A percentile compares a stretch with the other conserved stretches of the same genome.
These are phyloP conservation scores for Chytriomyces sp. DNA, from an alignment of 192 early-diverging fungal genomes.

Conservation along the genomic window DNA sequence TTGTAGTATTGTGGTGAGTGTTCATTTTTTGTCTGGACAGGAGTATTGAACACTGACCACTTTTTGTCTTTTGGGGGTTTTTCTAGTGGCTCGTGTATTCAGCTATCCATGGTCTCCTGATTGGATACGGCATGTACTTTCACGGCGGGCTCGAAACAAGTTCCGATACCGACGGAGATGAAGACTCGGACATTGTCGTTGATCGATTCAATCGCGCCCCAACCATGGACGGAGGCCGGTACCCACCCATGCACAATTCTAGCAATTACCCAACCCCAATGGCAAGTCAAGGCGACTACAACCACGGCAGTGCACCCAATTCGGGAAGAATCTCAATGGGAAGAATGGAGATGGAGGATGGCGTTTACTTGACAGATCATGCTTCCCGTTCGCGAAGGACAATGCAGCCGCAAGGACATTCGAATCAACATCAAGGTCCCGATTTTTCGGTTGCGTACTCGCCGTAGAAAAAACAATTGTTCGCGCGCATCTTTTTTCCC, in stretches of 20 bases:
- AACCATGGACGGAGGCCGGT: slow-evolving; percentile 3
- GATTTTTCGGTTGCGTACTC: slow-evolving; percentile 2
- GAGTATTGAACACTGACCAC: too few species aligned
- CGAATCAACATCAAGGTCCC: neutral
- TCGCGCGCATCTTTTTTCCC: too few species aligned
- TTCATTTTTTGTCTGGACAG: too few species aligned
- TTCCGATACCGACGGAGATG: slow-evolving; percentile 29
- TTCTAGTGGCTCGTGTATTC: slow-evolving; percentile 7
- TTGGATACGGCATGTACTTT: slow-evolving; percentile 21
- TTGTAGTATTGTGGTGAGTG: neutral
- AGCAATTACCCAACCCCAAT: too few species aligned
- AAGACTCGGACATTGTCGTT: slow-evolving; percentile 26
- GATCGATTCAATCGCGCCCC: slow-evolving; percentile 36
- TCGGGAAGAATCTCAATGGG: neutral
- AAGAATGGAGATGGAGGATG: neutral
- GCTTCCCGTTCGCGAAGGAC: neutral
- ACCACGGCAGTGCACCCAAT: neutral
- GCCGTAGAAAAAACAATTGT: neutral
- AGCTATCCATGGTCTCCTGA: neutral
- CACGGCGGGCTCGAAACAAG: slow-evolving; percentile 38
- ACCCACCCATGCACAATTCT: neutral
- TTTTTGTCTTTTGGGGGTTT: too few species aligned
- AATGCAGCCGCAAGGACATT: neutral
- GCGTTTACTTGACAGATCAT: neutral
- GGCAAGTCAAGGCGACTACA: neutral